A percentile compares a stretch with the other conserved stretches of the same genome.
Conservation (phyloP, 805 yeast species). For the Lipomyces starkeyi region DNA sequence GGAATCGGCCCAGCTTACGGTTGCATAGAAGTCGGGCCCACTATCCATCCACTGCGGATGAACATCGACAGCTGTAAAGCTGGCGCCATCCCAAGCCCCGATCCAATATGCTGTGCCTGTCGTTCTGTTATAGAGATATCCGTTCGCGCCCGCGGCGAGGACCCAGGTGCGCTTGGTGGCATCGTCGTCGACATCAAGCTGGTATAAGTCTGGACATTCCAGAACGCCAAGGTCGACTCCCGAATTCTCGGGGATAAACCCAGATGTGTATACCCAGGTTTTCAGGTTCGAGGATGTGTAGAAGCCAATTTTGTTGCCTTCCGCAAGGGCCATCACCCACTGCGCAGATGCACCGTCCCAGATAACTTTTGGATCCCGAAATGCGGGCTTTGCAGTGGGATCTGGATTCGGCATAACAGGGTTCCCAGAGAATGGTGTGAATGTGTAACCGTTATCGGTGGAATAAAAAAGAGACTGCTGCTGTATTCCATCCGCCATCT, state of each 20-base stretch:
- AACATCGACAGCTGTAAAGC: not conserved
- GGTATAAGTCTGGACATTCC: not conserved
- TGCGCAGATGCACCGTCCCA: not conserved
- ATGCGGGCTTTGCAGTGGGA: not conserved
- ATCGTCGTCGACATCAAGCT: not conserved
- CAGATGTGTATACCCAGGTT: not conserved
- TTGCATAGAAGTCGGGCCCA: not conserved
- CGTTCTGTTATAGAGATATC: not conserved
- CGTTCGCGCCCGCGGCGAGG: not conserved
- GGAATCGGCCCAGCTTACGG: not conserved
- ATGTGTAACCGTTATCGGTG: not conserved
- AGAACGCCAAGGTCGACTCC: not conserved
- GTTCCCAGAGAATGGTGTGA: slow-evolving; percentile 1
- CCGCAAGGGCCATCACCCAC: not conserved
- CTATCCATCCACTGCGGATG: not conserved
- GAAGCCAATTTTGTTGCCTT: not conserved
- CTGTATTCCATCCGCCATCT: not conserved
- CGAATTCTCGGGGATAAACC: not conserved
- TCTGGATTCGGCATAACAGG: not conserved
- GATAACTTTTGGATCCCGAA: not conserved
- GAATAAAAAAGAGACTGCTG: slow-evolving; percentile 3
- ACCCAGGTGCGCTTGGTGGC: not conserved
- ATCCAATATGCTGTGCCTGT: not conserved
- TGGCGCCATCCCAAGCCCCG: not conserved
- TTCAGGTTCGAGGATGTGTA: not conserved